phyloP scores from a whole-genome alignment of 2,329 filamentous ascomycete genomes.

The Monosporascus sp. region DNA sequence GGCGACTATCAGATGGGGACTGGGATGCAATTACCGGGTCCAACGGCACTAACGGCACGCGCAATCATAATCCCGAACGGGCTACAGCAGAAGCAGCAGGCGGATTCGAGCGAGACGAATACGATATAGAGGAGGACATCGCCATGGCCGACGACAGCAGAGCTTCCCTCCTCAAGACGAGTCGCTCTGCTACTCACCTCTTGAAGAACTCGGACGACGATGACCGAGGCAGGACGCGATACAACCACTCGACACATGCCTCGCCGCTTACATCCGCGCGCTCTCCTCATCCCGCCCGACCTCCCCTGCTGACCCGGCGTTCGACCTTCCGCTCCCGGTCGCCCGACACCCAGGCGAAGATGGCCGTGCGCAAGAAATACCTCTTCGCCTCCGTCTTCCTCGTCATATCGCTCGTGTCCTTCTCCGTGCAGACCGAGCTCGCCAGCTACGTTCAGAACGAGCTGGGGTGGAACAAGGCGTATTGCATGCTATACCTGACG shows the following conservation, averaged over 20 bases:
- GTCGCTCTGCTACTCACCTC: slow-evolving; percentile 38
- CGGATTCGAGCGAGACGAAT: slow-evolving; percentile 27
- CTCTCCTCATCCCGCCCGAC: slow-evolving; percentile 27
- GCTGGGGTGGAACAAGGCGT: slow-evolving; percentile 94
- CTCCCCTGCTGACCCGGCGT: slow-evolving; percentile 43
- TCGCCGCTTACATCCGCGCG: slow-evolving; percentile 16
- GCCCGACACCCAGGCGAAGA: slow-evolving; percentile 58
- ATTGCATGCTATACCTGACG: slow-evolving; percentile 98
- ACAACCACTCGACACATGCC: slow-evolving; percentile 20
- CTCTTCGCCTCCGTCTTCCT: slow-evolving; percentile 83
- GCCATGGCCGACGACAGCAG: slow-evolving; percentile 34
- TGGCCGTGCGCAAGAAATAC: slow-evolving; percentile 75
- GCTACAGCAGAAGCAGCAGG: not conserved
- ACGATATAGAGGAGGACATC: slow-evolving; percentile 34
- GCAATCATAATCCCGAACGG: not conserved
- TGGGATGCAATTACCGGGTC: not conserved
- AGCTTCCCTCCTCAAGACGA: slow-evolving; percentile 40
- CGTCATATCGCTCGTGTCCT: slow-evolving; percentile 74
- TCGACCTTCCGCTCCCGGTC: slow-evolving; percentile 74
- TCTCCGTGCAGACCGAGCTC: slow-evolving; percentile 92
- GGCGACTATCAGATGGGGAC: not conserved
- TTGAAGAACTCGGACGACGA: slow-evolving; percentile 28
- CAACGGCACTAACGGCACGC: not conserved
- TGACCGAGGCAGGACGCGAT: slow-evolving; percentile 22
- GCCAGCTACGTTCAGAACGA: slow-evolving; percentile 92